Evolutionary conservation across 345 rosid genomes (phyloP), one percentile per base, ranked within the genome.

Genomic region (Rhizophora mangle): DNA sequence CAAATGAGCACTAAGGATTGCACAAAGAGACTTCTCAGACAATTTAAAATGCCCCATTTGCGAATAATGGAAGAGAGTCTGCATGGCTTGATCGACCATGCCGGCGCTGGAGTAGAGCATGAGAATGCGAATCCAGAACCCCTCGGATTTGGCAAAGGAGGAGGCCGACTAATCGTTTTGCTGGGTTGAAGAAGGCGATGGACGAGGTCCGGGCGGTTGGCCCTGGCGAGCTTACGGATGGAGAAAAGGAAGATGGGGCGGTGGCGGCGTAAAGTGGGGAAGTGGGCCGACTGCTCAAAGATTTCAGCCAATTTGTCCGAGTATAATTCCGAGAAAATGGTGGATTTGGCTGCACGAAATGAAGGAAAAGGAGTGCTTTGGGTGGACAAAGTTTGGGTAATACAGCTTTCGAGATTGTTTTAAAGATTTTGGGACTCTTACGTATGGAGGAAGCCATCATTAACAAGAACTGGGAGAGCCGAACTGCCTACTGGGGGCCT

Each of bases 111-210:
- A 76, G 69, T 79, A 79, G 62, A 79, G 76, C 80, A 65, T 68
- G 24, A 75, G 52, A 72, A 79, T 74, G 67, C 82, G 82, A 1
- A 79, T 65, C 82, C 80, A 79, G 51, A 72, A 79, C 29, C 82
- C 82, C 67, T 75, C 80, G 22, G 74, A 68, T 31, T 69, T 79
- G 49, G 62, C 68, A 27, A 53, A 47, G 13, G 71, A 31, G 43
- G 65, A 43, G 49, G 49, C 13, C 18, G 49, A 43, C 18, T 19
- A 34, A 34, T 54, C 39, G 27, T 39, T 71, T 63, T 54, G 65
- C 31, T 68, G 64, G 60, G 53, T 31, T 52, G 36, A 62, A 79
- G 72, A 29, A 76, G 53, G 37, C 69, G 63, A 9, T 72, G 77
- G 31, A 79, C 69, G 22, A 79, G 82, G 62, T 79, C 82, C 24